Percentiles rank a stretch among this genome's conserved stretches.
Conservation (phyloP, 225 moss, liverwort and hornwort species). For the Sphagnum tenellum region DNA sequence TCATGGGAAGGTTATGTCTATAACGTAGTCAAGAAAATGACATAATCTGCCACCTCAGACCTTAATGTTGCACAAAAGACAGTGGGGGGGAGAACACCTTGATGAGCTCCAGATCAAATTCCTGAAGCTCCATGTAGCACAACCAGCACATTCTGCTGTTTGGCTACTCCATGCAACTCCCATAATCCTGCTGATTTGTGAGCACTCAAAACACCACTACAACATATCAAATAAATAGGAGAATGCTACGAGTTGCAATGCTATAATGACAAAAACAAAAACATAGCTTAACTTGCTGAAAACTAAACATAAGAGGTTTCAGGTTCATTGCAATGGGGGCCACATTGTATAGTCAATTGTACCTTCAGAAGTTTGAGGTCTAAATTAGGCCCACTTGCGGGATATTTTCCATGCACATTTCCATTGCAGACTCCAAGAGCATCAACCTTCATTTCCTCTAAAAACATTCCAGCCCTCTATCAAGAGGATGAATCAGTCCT, state of each 20-base stretch:
- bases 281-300: no score
- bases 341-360: background rate
- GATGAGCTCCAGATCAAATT: constrained; percentile 49
- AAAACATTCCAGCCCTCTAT: constrained; percentile 59
- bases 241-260: no score
- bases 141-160: constrained; percentile 54
- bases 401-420: constrained; percentile 93
- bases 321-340: no score
- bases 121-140: constrained; percentile 95
- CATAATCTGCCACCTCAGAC: no score
- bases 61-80: no score
- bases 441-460: constrained; percentile 59
- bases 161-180: constrained; percentile 58
- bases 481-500: background rate
- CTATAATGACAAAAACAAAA: no score
- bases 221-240: no score
- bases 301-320: no score
- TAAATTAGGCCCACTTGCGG: constrained; percentile 61
- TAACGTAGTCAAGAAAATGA: no score
- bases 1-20: no score
- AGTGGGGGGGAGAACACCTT: constrained; percentile 24
- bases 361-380: constrained; percentile 80
- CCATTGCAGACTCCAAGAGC: constrained; percentile 87
- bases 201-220: no score
- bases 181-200: constrained; percentile 12